These are phyloP conservation scores for Suillus bovinus DNA, from an alignment of 768 basidiomycete species.

Conservation along the genomic window DNA sequence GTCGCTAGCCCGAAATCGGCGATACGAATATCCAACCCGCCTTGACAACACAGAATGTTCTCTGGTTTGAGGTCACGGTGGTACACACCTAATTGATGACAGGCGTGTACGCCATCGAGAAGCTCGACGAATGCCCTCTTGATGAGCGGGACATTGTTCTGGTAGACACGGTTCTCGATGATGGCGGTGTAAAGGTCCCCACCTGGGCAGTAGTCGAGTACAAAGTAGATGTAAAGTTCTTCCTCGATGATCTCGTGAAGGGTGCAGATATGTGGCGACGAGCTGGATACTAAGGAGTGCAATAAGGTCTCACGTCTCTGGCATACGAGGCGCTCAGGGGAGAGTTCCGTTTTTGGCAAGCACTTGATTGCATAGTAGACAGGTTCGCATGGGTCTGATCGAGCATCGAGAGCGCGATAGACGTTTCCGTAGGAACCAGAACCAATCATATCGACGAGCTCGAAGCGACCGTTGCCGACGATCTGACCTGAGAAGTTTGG, in stretches of 20 bases:
- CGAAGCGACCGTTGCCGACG: slow-evolving; percentile 61
- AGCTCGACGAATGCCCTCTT: slow-evolving; percentile 74
- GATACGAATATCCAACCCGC: slow-evolving; percentile 54
- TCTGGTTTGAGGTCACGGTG: slow-evolving; percentile 92
- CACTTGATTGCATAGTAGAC: slow-evolving; percentile 75
- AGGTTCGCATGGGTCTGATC: slow-evolving; percentile 37
- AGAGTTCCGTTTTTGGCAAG: slow-evolving; percentile 56
- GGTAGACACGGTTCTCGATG: slow-evolving; percentile 52
- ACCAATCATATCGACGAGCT: slow-evolving; percentile 63
- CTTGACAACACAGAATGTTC: slow-evolving; percentile 64
- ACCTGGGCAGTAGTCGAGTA: slow-evolving; percentile 55
- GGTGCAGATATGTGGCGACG: slow-evolving; percentile 63
- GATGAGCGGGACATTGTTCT: slow-evolving; percentile 61
- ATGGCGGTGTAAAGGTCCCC: slow-evolving; percentile 78
- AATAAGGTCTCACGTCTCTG: slow-evolving; percentile 71
- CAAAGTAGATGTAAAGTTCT: slow-evolving; percentile 62
- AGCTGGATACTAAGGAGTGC: slow-evolving; percentile 51
- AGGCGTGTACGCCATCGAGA: slow-evolving; percentile 75
- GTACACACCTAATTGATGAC: slow-evolving; percentile 68
- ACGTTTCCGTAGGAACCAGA: slow-evolving; percentile 78
- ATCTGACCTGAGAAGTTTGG: slow-evolving; percentile 51
- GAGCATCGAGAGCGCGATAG: slow-evolving; percentile 64
- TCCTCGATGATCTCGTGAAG: slow-evolving; percentile 66
- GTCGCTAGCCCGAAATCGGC: slow-evolving; percentile 82
- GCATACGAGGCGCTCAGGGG: slow-evolving; percentile 53